Evolutionary conservation across 106 monocot genomes (phyloP), one percentile per base, ranked within the genome.

Genomic region (Phalaenopsis equestris): DNA sequence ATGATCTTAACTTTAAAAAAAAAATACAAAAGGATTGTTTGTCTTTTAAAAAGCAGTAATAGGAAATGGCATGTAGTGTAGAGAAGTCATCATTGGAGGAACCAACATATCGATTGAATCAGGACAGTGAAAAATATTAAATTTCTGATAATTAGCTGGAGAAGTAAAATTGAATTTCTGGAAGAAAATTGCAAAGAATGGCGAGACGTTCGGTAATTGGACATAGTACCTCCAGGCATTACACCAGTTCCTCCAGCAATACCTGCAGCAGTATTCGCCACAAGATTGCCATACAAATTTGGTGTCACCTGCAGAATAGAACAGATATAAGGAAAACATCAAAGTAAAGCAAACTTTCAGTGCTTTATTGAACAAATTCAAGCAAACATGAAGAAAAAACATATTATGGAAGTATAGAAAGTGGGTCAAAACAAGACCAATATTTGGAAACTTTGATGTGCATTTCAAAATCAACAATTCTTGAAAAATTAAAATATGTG

Each of bases 171-270:
- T 45, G 5, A 74, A 74, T 42, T 16, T 74, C 3, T 42, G 4
- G 4, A 43, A 7, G 6, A 74, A 74, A 43, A 43, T 43, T 19
- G 19, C 45, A 19, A 74, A 74, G 36, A 18, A 74, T 74, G n/a
- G 19, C 11, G 18, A 42, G 15, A 74, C 6, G 4, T 18, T 74
- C 16, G 37, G 74, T 45, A 8, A 74, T 73, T 41, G 17, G 16
- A 73, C 36, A 2, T 3, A 4, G 42, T 82, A 82, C 82, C 82
- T 82, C 82, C 82, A 67, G 82, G 82, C 82, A 82, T 82, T 46
- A 82, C 82, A 39, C 82, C 82, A 23, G 82, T 82, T 39, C 82
- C 82, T 12, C 82, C 82, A 55, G 82, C 82, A 82, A 82, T 82
- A 64, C 82, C 78, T 70, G 82, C 82, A 70, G 82, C 82, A 67